Evolutionary conservation across 345 rosid species (phyloP).

Genomic region (Rubroshorea leprosula): DNA sequence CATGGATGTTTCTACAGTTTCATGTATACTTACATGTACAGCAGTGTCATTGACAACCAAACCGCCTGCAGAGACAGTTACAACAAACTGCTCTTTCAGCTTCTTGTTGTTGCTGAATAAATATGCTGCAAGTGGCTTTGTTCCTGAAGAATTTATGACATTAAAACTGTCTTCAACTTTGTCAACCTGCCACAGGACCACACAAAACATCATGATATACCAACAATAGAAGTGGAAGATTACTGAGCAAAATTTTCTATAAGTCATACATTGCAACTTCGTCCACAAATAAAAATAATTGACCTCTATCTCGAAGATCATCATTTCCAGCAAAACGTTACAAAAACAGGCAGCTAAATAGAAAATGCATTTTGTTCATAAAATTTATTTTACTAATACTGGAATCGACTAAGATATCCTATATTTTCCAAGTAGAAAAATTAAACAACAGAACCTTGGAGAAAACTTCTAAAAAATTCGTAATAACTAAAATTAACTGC

Average conservation of each 20-base stretch:
- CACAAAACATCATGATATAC: neutral
- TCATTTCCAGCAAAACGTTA: conserved; percentile 7
- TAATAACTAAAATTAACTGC: neutral
- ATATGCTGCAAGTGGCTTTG: conserved; percentile 94
- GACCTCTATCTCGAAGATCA: neutral
- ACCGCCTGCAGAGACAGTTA: conserved; percentile 80
- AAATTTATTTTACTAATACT: too few species aligned
- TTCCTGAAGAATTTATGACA: conserved; percentile 63
- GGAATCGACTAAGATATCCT: neutral
- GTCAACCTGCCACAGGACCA: conserved; percentile 46
- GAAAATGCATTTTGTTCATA: neutral
- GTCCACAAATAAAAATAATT: neutral
- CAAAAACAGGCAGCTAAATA: conserved; percentile 1
- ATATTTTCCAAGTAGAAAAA: too few species aligned
- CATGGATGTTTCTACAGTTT: neutral
- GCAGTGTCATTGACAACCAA: conserved; percentile 74
- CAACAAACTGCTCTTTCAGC: conserved; percentile 60
- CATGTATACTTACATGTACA: conserved; percentile 55
- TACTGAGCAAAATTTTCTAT: neutral
- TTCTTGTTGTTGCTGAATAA: conserved; percentile 69
- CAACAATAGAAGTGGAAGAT: neutral
- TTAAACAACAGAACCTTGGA: neutral
- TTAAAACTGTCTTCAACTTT: conserved; percentile 74
- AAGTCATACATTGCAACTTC: neutral
- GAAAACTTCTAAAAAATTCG: neutral